Percentiles rank a stretch among this genome's conserved stretches.
phyloP scores from a whole-genome alignment of 768 basidiomycete genomes.

The Daedaleopsis nitida region DNA sequence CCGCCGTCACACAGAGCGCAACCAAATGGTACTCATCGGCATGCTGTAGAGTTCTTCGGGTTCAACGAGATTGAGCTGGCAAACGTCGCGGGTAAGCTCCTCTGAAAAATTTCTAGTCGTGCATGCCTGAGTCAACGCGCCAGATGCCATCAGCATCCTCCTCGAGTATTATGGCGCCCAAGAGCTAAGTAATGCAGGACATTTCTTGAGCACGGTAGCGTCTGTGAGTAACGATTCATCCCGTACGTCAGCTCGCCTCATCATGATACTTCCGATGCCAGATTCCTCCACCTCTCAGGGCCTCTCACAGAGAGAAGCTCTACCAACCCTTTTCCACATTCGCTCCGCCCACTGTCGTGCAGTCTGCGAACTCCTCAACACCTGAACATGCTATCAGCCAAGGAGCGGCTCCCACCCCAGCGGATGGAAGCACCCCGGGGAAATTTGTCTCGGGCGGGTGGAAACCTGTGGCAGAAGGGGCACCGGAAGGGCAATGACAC shows the following conservation, averaged over 20 bases:
- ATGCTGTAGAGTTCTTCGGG: constrained; percentile 66
- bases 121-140: neutral
- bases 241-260: neutral
- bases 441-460: constrained; percentile 22
- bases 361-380: constrained; percentile 4
- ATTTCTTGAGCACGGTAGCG: constrained; percentile 47
- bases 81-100: constrained; percentile 59
- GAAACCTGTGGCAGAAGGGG: constrained; percentile 24
- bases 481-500: constrained; percentile 2
- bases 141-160: constrained; percentile 67
- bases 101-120: neutral
- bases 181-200: constrained; percentile 42
- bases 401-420: constrained; percentile 16
- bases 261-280: constrained; percentile 2
- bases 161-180: constrained; percentile 75
- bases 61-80: constrained; percentile 61
- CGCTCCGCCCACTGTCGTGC: neutral
- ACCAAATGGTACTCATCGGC: constrained; percentile 69
- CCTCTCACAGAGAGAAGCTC: constrained; percentile 23
- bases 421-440: constrained; percentile 18
- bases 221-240: constrained; percentile 43
- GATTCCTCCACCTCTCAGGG: constrained; percentile 31
- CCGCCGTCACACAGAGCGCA: constrained; percentile 77
- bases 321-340: constrained; percentile 26
- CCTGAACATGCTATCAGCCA: constrained; percentile 13